These are phyloP conservation scores for Euphorbia neoarborescens DNA, from an alignment of 441 rosid species.

Conservation along the genomic window DNA sequence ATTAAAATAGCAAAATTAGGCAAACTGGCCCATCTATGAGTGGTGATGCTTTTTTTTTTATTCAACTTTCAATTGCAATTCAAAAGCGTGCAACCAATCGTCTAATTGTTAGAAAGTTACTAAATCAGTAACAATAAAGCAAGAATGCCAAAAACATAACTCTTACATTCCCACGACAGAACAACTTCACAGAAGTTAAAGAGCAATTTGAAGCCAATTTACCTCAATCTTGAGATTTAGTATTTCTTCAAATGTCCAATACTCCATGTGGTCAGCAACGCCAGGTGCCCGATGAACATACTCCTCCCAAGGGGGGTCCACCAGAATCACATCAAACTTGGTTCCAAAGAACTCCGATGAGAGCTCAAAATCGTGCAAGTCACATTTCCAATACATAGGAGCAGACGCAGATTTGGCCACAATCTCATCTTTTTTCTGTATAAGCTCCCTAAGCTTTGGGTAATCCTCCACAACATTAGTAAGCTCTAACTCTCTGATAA, in stretches of 20 bases:
- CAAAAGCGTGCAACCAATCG: neutral
- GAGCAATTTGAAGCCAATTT: conserved; percentile 14
- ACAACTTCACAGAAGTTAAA: conserved; percentile 9
- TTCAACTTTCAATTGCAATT: neutral
- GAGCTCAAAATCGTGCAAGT: conserved; percentile 77
- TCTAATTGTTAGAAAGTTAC: neutral
- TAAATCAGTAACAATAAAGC: conserved; percentile 3
- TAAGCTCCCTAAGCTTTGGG: conserved; percentile 97
- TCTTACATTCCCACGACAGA: neutral
- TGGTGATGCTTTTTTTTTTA: conserved; percentile 1
- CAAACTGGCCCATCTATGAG: neutral
- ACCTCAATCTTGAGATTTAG: conserved; percentile 94
- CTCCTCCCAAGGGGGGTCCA: conserved; percentile 99
- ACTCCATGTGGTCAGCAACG: conserved; percentile 91
- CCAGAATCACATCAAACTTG: conserved; percentile 94
- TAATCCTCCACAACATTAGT: conserved; percentile 96
- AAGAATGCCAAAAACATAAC: neutral
- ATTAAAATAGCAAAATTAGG: neutral
- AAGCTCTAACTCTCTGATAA: conserved; percentile 92
- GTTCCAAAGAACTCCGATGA: conserved; percentile 89
- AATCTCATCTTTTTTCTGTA: conserved; percentile 98
- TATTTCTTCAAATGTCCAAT: conserved; percentile 95
- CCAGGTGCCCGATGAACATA: conserved; percentile 99
- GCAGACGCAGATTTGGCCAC: conserved; percentile 82
- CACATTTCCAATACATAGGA: conserved; percentile 81